These are phyloP conservation scores for Hemerocallis citrina DNA, from an alignment of 106 monocot genomes.

Conservation along the genomic window DNA sequence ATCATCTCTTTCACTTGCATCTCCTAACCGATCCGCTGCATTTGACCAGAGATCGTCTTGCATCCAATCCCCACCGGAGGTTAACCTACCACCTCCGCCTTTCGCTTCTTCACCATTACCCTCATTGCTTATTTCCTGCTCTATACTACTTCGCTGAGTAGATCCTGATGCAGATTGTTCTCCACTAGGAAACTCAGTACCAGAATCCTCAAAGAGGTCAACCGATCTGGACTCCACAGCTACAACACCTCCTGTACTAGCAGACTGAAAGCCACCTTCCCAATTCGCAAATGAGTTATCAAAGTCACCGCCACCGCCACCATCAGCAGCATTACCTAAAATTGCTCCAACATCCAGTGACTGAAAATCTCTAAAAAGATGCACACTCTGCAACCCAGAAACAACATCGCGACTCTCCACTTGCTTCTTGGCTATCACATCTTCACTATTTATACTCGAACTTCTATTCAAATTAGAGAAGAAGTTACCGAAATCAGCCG, in stretches of 20 bases:
- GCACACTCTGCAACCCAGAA: conserved; percentile 17
- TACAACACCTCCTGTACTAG: not conserved
- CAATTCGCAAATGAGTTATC: conserved; percentile 41
- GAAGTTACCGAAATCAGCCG: conserved; percentile 56
- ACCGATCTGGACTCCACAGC: not conserved
- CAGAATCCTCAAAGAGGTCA: conserved; percentile 19
- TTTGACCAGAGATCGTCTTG: conserved; percentile 3
- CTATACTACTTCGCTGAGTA: not conserved
- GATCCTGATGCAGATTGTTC: conserved; percentile 1
- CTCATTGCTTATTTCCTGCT: not conserved
- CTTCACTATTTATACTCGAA: conserved; percentile 6
- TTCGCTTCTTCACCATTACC: not conserved
- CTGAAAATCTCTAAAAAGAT: conserved; percentile 24
- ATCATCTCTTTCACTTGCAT: not conserved
- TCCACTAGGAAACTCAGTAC: not conserved
- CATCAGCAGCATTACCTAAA: conserved; percentile 10
- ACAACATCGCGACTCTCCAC: conserved; percentile 12
- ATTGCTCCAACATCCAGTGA: conserved; percentile 6
- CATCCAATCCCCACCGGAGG: not conserved
- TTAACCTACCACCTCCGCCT: conserved; percentile 5
- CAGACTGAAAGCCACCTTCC: conserved; percentile 71
- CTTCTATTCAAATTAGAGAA: conserved; percentile 26
- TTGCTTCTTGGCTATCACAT: conserved; percentile 5
- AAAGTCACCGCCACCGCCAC: conserved; percentile 8
- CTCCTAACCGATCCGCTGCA: conserved; percentile 10